These are phyloP conservation scores for Salix suchowensis DNA, from an alignment of 345 rosid species.

Conservation along the genomic window DNA sequence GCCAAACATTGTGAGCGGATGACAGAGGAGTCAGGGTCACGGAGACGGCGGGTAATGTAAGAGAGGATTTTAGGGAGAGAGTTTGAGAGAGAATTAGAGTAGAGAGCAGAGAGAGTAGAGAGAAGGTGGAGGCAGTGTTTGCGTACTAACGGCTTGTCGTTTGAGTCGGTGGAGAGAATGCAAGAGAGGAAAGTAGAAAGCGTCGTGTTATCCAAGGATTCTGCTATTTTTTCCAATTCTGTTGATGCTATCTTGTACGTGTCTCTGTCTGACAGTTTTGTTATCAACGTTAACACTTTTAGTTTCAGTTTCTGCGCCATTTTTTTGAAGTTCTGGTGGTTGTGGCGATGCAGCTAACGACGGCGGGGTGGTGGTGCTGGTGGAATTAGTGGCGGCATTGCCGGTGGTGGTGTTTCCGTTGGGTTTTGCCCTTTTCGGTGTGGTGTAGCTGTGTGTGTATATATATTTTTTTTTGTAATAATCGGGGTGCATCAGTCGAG, in stretches of 20 bases:
- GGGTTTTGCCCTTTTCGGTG: background rate
- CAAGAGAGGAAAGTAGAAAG: conserved; percentile 64
- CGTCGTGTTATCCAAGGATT: conserved; percentile 46
- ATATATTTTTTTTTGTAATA: too few species aligned
- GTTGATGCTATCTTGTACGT: conserved; percentile 62
- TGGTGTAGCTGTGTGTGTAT: background rate
- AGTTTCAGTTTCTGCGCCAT: conserved; percentile 59
- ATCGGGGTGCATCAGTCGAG: background rate
- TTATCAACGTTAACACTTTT: conserved; percentile 45
- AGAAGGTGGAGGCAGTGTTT: conserved; percentile 68
- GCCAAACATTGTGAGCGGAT: conserved; percentile 64
- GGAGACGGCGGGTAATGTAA: conserved; percentile 61
- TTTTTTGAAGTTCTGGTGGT: background rate
- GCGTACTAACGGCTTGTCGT: conserved; percentile 68
- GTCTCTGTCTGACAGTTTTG: conserved; percentile 84
- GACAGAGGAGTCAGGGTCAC: conserved; percentile 71
- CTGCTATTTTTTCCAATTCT: conserved; percentile 69
- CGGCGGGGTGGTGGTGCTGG: conserved; percentile 21
- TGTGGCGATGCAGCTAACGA: background rate
- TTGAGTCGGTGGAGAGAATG: conserved; percentile 62
- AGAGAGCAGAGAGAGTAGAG: conserved; percentile 49
- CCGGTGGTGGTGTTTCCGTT: conserved; percentile 6
- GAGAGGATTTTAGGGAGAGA: conserved; percentile 64
- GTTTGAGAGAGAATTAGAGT: conserved; percentile 52
- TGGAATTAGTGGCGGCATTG: conserved; percentile 21